These are phyloP conservation scores for Microbotryum lychnidis-dioicae DNA, from an alignment of 1,284 basidiomycete genomes.

Conservation along the genomic window DNA sequence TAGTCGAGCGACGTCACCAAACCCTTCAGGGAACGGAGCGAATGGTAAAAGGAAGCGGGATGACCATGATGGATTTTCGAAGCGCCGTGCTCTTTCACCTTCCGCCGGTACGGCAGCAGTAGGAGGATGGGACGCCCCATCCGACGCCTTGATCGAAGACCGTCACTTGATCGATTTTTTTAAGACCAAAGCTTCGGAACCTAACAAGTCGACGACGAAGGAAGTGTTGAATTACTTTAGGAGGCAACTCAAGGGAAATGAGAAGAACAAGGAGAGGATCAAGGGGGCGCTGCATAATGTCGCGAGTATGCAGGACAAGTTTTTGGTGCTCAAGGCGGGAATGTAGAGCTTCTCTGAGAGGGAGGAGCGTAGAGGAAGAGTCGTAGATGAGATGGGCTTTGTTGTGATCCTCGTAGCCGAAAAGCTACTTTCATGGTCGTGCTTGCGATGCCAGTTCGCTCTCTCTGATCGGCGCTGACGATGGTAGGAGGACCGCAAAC, in stretches of 20 bases:
- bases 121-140: not conserved
- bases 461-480: too few species aligned
- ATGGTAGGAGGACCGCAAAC: too few species aligned
- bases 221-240: constrained; percentile 67
- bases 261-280: constrained; percentile 59
- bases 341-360: constrained; percentile 1
- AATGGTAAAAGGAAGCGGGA: constrained; percentile 21
- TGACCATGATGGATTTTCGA: constrained; percentile 2
- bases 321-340: constrained; percentile 44
- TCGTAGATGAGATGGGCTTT: too few species aligned
- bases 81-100: constrained; percentile 36
- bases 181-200: constrained; percentile 49
- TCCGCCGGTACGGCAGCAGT: constrained; percentile 37
- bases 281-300: constrained; percentile 66
- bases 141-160: constrained; percentile 49
- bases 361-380: too few species aligned
- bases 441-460: too few species aligned
- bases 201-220: constrained; percentile 43
- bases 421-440: too few species aligned
- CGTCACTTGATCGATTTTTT: constrained; percentile 63
- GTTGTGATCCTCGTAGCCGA: too few species aligned
- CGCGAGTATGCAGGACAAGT: constrained; percentile 57
- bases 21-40: not conserved
- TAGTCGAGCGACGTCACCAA: constrained; percentile 12
- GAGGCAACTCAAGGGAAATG: constrained; percentile 56